Percentiles rank a stretch among this genome's conserved stretches.
Conservation (phyloP, 1,284 basidiomycete species). For the Ustilago loliicola region DNA sequence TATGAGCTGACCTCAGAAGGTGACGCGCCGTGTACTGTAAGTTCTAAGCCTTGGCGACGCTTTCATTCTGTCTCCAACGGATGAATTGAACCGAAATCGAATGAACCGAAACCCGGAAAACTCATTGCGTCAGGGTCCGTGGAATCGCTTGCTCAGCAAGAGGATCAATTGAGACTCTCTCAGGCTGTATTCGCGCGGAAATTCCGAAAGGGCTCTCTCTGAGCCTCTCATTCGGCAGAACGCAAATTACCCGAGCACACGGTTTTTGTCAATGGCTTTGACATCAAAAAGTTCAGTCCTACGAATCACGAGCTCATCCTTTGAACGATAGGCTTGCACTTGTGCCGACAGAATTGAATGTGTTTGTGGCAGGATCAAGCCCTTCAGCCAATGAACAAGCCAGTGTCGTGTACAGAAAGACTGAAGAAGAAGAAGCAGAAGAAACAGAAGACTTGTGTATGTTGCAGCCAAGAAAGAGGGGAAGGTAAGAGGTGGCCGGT, state of each 20-base stretch:
- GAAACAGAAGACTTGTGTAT: background rate
- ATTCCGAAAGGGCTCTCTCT: slow-evolving; percentile 1
- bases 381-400: background rate
- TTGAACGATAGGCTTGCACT: background rate
- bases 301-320: background rate
- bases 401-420: background rate
- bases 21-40: slow-evolving; percentile 2
- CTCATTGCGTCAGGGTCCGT: slow-evolving; percentile 3
- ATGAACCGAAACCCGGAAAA: background rate
- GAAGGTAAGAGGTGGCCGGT: background rate
- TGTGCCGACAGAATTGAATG: too few species aligned
- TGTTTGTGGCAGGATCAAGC: too few species aligned
- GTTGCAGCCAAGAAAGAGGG: background rate
- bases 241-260: slow-evolving; percentile 2
- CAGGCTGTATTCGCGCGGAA: slow-evolving; percentile 11
- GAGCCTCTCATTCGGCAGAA: background rate
- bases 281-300: slow-evolving; percentile 2
- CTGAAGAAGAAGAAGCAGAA: background rate
- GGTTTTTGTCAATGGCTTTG: slow-evolving; percentile 9
- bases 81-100: background rate
- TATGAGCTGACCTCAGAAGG: background rate
- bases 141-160: background rate
- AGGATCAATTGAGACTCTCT: too few species aligned
- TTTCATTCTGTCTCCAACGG: background rate
- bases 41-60: slow-evolving; percentile 3